Percentiles rank a stretch among this genome's conserved stretches.
phyloP scores from a whole-genome alignment of 495 filamentous ascomycete species.

The Aspergillus kassunensis region DNA sequence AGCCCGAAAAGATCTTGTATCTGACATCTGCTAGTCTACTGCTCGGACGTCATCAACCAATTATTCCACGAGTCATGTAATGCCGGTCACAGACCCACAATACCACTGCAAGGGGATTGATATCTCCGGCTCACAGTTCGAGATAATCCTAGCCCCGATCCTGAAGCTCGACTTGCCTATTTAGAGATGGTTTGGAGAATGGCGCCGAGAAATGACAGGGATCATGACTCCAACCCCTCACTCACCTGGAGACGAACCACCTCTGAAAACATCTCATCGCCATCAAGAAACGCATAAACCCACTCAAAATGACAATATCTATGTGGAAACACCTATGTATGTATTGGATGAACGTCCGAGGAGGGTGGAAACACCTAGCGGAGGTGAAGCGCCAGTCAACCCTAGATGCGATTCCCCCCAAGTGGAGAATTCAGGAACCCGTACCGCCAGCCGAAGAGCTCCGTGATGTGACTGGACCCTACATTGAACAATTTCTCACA shows the following conservation, averaged over 20 bases:
- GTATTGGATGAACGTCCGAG: no score
- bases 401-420: slow-evolving; percentile 50
- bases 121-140: no score
- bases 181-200: background rate
- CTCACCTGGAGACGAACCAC: background rate
- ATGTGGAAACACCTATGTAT: slow-evolving; percentile 44
- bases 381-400: slow-evolving; percentile 52
- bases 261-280: background rate
- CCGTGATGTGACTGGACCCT: slow-evolving; percentile 58
- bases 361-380: slow-evolving; percentile 46
- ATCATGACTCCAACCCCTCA: background rate
- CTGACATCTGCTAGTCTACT: no score
- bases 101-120: no score
- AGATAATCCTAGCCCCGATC: background rate
- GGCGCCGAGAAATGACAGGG: background rate
- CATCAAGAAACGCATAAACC: no score
- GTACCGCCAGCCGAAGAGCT: slow-evolving; percentile 49
- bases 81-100: no score
- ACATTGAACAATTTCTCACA: slow-evolving; percentile 55
- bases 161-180: background rate
- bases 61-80: no score
- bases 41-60: no score
- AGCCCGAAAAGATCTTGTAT: no score
- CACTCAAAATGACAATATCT: background rate
- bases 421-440: slow-evolving; percentile 49